phyloP scores from a whole-genome alignment of 805 yeast genomes.

The Priceomyces castillae region DNA sequence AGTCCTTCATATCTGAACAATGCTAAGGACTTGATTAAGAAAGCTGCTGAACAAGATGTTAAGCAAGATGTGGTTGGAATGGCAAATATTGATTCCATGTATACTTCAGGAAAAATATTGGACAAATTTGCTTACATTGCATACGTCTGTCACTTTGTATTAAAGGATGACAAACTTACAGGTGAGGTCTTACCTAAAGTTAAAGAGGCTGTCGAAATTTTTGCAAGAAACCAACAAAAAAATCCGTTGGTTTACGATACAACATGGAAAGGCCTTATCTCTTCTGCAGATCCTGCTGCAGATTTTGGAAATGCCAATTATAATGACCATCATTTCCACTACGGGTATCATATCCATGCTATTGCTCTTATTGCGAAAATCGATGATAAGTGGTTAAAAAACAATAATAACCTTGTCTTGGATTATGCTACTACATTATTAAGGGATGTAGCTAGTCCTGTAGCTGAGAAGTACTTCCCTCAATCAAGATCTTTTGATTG shows the following conservation, averaged over 20 bases:
- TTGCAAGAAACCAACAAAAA: constrained; percentile 64
- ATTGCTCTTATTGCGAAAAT: constrained; percentile 61
- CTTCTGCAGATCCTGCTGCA: constrained; percentile 59
- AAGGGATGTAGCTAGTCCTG: constrained; percentile 68
- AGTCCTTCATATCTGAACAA: constrained; percentile 26
- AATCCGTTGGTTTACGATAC: constrained; percentile 77
- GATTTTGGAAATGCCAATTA: constrained; percentile 75
- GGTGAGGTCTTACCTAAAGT: constrained; percentile 51
- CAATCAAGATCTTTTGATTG: constrained; percentile 69
- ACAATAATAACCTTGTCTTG: constrained; percentile 27
- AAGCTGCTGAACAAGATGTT: constrained; percentile 53
- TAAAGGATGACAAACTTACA: constrained; percentile 56
- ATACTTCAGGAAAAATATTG: constrained; percentile 81
- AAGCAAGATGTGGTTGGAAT: constrained; percentile 53
- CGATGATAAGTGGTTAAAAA: constrained; percentile 41
- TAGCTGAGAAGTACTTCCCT: constrained; percentile 57
- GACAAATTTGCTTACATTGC: constrained; percentile 90
- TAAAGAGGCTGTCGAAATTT: constrained; percentile 67
- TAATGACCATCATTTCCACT: constrained; percentile 77
- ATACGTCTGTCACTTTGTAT: constrained; percentile 64
- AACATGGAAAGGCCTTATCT: constrained; percentile 74
- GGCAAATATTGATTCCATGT: constrained; percentile 80
- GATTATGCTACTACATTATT: constrained; percentile 56
- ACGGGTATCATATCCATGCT: constrained; percentile 72
- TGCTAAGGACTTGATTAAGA: constrained; percentile 36